Percentiles rank a stretch among this genome's conserved stretches.
These are phyloP conservation scores for Boeremia lycopersici DNA, from an alignment of 2,329 filamentous ascomycete genomes.

Conservation along the genomic window DNA sequence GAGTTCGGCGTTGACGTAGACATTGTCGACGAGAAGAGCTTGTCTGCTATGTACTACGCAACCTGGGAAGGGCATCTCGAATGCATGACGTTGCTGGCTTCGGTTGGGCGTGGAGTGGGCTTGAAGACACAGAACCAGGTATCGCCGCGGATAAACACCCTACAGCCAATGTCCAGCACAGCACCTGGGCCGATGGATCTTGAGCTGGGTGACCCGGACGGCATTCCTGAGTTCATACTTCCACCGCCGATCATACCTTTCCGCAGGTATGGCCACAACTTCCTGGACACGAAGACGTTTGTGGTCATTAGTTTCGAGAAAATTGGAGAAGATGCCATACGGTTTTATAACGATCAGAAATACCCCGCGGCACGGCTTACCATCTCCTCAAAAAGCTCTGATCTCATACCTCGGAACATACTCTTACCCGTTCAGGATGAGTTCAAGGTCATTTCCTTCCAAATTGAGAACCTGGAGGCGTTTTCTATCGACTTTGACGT, in stretches of 20 bases:
- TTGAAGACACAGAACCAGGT: constrained; percentile 42
- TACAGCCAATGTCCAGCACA: constrained; percentile 41
- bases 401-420: constrained; percentile 94
- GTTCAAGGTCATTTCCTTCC: constrained; percentile 90
- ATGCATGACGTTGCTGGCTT: constrained; percentile 86
- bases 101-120: constrained; percentile 49
- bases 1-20: constrained; percentile 78
- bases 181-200: constrained; percentile 57
- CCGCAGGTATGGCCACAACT: constrained; percentile 95
- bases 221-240: constrained; percentile 88
- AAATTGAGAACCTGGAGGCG: constrained; percentile 89
- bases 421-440: constrained; percentile 96
- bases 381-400: constrained; percentile 94
- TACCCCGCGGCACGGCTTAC: constrained; percentile 94
- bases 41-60: constrained; percentile 97
- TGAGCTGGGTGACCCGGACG: constrained; percentile 74
- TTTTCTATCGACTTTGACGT: constrained; percentile 98
- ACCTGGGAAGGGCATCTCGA: constrained; percentile 96
- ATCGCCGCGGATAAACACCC: constrained; percentile 50
- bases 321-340: constrained; percentile 72
- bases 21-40: constrained; percentile 86
- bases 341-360: constrained; percentile 97
- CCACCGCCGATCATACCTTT: constrained; percentile 96
- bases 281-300: constrained; percentile 96
- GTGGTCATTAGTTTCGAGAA: constrained; percentile 90